Percentiles rank a stretch among this genome's conserved stretches.
phyloP scores from a whole-genome alignment of 768 basidiomycete genomes.

The Calvatia gigantea region DNA sequence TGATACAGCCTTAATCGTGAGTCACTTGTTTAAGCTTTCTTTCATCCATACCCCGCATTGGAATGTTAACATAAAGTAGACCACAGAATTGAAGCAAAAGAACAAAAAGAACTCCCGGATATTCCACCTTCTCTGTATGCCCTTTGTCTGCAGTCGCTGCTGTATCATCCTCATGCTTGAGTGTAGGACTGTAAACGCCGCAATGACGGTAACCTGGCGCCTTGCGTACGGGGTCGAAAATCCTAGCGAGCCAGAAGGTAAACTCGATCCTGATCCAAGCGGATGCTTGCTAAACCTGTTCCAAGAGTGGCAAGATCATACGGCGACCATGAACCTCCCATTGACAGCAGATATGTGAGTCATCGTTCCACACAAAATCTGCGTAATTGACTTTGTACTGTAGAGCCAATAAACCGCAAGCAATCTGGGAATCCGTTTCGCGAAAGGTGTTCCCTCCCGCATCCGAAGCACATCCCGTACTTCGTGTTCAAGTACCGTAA shows the following conservation, averaged over 20 bases:
- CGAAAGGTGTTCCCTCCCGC: neutral
- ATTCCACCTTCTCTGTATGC: slow-evolving; percentile 52
- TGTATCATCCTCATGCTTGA: neutral
- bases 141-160: neutral
- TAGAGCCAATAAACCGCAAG: neutral
- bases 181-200: neutral
- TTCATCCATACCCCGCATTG: neutral
- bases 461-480: neutral
- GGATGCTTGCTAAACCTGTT: neutral
- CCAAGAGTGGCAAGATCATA: neutral
- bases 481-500: neutral
- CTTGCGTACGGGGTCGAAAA: slow-evolving; percentile 57
- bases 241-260: slow-evolving; percentile 53
- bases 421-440: neutral
- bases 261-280: neutral
- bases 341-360: neutral
- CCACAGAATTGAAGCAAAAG: slow-evolving; percentile 50
- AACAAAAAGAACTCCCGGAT: neutral
- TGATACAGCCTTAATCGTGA: slow-evolving; percentile 30
- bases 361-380: too few species aligned
- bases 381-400: neutral
- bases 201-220: slow-evolving; percentile 48
- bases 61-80: slow-evolving; percentile 25
- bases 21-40: slow-evolving; percentile 3
- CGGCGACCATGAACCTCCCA: neutral